phyloP scores from a whole-genome alignment of 352 stramenopile species.

The Stramenopiles sp. region DNA sequence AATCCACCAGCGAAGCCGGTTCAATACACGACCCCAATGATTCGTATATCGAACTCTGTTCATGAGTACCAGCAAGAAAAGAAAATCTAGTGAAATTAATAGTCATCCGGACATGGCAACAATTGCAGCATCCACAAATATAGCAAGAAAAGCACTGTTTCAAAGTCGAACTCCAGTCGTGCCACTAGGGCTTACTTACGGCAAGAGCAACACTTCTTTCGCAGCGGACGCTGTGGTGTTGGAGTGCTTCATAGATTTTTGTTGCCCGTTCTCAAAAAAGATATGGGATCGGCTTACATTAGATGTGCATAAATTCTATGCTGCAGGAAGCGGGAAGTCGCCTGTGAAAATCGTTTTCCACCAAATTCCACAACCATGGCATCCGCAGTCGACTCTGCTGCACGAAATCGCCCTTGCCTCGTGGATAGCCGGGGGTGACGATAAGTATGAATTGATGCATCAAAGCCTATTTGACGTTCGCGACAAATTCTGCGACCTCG shows the following conservation, averaged over 20 bases:
- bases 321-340: not conserved
- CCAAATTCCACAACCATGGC: slow-evolving; percentile 24
- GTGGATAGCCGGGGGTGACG: slow-evolving; percentile 7
- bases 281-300: slow-evolving; percentile 20
- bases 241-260: slow-evolving; percentile 22
- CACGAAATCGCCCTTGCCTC: slow-evolving; percentile 20
- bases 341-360: slow-evolving; percentile 20
- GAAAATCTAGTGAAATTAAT: too few species aligned
- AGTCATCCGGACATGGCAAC: too few species aligned
- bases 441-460: slow-evolving; percentile 10
- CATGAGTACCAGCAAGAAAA: too few species aligned
- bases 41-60: too few species aligned
- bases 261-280: slow-evolving; percentile 22
- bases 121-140: too few species aligned
- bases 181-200: too few species aligned
- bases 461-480: not conserved
- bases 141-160: too few species aligned
- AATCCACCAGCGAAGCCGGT: too few species aligned
- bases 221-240: slow-evolving; percentile 14
- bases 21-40: too few species aligned
- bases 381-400: slow-evolving; percentile 22
- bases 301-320: slow-evolving; percentile 7
- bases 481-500: not conserved
- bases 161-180: too few species aligned
- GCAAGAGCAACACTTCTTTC: too few species aligned